A percentile compares a stretch with the other conserved stretches of the same genome.
phyloP scores from a whole-genome alignment of 208 protist genomes.

The Leishmania martiniquensis region DNA sequence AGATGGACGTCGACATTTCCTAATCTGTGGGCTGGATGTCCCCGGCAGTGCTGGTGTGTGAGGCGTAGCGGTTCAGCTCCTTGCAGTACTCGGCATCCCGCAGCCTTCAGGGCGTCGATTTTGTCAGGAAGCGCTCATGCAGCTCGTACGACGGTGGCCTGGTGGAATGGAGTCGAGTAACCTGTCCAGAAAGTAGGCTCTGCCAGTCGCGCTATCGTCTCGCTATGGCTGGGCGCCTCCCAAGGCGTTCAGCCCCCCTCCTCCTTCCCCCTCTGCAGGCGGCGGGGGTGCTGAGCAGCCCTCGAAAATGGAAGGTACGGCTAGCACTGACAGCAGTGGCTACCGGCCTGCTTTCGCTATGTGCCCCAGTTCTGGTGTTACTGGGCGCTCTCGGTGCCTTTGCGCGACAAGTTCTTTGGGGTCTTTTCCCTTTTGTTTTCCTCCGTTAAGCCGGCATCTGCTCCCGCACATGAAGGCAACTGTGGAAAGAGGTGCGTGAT shows the following conservation, averaged over 20 bases:
- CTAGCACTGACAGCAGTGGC: not conserved
- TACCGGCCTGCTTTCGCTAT: not conserved
- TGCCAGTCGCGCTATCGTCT: slow-evolving; percentile 42
- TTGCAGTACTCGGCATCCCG: not conserved
- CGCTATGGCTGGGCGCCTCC: slow-evolving; percentile 23
- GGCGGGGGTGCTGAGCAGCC: slow-evolving; percentile 15
- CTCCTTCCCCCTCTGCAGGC: not conserved
- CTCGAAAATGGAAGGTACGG: not conserved
- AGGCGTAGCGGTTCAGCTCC: slow-evolving; percentile 7
- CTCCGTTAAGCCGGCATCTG: not conserved
- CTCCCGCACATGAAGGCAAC: not conserved
- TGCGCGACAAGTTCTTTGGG: not conserved
- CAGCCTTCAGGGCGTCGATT: not conserved
- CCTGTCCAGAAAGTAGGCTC: slow-evolving; percentile 45
- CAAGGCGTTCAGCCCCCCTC: slow-evolving; percentile 10
- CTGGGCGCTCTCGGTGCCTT: not conserved
- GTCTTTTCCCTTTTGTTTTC: not conserved
- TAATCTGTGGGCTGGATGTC: slow-evolving; percentile 18
- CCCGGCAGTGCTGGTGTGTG: not conserved
- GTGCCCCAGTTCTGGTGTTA: not conserved
- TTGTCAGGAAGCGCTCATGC: not conserved
- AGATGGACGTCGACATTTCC: slow-evolving; percentile 45
- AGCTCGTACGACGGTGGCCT: slow-evolving; percentile 18
- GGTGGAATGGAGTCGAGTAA: slow-evolving; percentile 50
- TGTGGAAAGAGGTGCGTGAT: not conserved